Evolutionary conservation across 805 yeast genomes (phyloP), one percentile per base, ranked within the genome.

Genomic region (Saccharomycopsis sp.): DNA sequence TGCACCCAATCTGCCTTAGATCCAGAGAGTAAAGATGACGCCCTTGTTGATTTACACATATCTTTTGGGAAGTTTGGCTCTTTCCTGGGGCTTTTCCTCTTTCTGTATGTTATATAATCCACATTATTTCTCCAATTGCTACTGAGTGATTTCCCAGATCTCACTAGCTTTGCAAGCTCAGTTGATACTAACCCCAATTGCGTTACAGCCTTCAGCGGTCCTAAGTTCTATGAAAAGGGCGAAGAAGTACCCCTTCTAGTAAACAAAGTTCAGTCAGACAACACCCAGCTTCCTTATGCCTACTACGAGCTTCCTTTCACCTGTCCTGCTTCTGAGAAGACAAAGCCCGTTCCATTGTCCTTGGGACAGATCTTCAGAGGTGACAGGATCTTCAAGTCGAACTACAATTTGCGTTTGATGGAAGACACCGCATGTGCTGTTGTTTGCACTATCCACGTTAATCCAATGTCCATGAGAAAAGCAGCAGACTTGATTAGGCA

Each of bases 301-400:
- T 86, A 83, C 57, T 77, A 80, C 57, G 83, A 78, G 42, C 63
- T 87, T 38, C 85, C 84, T 2, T 86, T 85, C 56, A 78, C 83
- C 2, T 86, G 95, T 59, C 85, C 89, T 0, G 75, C 82, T 7
- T 62, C 71, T 2, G 54, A 53, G 2, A 53, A 63, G 4, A 64
- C 73, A n/a, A 72, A 73, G 43, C 78, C 83, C 2, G 60, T 80
- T 15, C 80, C 78, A 49, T 57, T 83, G 34, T 79, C 87, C 4
- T 57, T 86, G 17, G 84, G 87, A 12, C 89, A 83, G 51, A 77
- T 87, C 15, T 64, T 86, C 41, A 67, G 80, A 39, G 95, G 95
- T 10, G 95, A 86, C 53, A 63, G 94, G 39, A 72, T 80, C 37
- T 77, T 83, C 79, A 76, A 73, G 47, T 76, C 88, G 29, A 84